Evolutionary conservation across 257 asterid genomes (phyloP), one percentile per base, ranked within the genome.

Genomic region (Gentiana macrophylla): DNA sequence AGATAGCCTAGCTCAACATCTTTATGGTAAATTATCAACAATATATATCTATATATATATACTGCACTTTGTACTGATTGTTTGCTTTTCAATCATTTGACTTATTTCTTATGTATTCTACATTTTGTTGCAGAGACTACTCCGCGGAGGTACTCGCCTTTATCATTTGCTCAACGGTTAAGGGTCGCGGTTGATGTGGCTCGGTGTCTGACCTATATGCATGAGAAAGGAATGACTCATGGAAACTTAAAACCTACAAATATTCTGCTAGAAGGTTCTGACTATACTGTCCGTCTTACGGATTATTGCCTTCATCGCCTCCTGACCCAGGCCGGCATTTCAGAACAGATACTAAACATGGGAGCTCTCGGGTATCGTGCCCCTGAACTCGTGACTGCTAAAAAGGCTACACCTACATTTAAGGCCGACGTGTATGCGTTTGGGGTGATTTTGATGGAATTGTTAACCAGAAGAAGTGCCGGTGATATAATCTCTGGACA

Each of bases 161-260:
- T 87, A 68, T 88, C 95, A 15, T 88, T 87, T 78, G 62, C 55
- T 69, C 89, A 89, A 66, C 75, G 97, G 75, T 63, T 88, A 64
- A 83, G 71, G 71, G 83, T 92, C 6, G 85, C 89, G 15, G 68
- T 83, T 37, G 97, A 88, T 63, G 84, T 92, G 55, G 86, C 97
- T 24, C 79, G 78, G 46, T 70, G 88, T 66, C 89, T 92, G 46
- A 65, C 72, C 68, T 81, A 67, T 76, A 87, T 92, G 51, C 98
- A 92, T 12, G 97, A 88, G 62, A 60, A 79, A 77, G 93, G 93
- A 74, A 71, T 79, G 15, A 94, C 97, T 41, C 98, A 91, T 37
- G 98, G 98, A 37, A 83, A 92, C 85, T 78, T 92, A 50, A 92
- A 92, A 77, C 97, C 98, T 4, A 85, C 98, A 9, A 92, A 92